Conservation (phyloP, 208 protist genomes). For the Crithidia sp. region DNA sequence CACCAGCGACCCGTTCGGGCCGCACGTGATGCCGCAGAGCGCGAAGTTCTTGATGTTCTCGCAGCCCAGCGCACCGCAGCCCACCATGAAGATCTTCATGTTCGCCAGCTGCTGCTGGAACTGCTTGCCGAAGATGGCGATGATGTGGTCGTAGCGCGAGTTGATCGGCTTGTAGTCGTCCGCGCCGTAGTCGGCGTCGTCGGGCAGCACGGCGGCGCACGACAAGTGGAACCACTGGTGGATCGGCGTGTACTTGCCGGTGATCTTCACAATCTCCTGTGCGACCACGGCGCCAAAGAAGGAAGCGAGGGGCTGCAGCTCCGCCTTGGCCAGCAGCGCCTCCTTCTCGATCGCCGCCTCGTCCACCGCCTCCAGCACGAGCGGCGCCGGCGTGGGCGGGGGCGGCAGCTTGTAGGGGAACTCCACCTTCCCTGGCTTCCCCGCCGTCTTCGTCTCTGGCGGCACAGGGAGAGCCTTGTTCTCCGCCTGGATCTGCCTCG, state of each 20-base stretch:
- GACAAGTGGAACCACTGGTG: constrained; percentile 97
- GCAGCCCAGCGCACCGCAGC: constrained; percentile 98
- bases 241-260: constrained; percentile 97
- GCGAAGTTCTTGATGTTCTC: constrained; percentile 99
- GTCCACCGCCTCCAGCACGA: constrained; percentile 65
- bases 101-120: constrained; percentile 73
- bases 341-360: constrained; percentile 48
- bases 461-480: constrained; percentile 51
- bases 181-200: constrained; percentile 39
- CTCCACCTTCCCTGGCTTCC: constrained; percentile 51
- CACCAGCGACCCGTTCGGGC: constrained; percentile 77
- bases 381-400: constrained; percentile 59
- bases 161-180: constrained; percentile 52
- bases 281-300: constrained; percentile 95
- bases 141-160: constrained; percentile 79
- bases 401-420: constrained; percentile 65
- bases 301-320: constrained; percentile 90
- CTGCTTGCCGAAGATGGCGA: constrained; percentile 75
- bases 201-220: constrained; percentile 76
- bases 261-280: constrained; percentile 98
- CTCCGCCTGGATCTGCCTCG: constrained; percentile 57
- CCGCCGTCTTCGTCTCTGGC: constrained; percentile 1
- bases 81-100: constrained; percentile 95
- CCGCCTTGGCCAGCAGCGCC: constrained; percentile 70
- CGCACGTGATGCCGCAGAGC: constrained; percentile 97